Percentiles rank a stretch among this genome's conserved stretches.
These are phyloP conservation scores for Colletotrichum cuscutae DNA, from an alignment of 2,329 filamentous ascomycete genomes.

Conservation along the genomic window DNA sequence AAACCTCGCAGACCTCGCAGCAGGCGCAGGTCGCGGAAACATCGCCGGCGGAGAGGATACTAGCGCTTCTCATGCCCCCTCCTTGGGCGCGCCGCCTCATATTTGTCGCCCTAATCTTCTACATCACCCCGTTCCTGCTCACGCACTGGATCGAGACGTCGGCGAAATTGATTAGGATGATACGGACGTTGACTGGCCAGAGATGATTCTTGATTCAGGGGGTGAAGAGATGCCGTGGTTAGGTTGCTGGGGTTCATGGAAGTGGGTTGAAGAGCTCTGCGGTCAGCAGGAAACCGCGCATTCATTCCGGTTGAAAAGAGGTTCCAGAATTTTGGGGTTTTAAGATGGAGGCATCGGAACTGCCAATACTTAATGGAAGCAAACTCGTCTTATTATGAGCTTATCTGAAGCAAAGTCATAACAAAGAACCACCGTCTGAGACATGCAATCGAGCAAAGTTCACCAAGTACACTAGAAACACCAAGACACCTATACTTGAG, in stretches of 20 bases:
- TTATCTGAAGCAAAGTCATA: too few relatives aligned
- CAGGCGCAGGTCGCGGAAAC: background rate
- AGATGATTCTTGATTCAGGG: background rate
- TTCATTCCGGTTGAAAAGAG: too few relatives aligned
- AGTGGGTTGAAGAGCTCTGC: too few relatives aligned
- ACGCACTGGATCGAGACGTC: constrained; percentile 8
- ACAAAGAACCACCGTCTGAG: too few relatives aligned
- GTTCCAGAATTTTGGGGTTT: rapidly evolving
- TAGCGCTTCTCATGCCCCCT: background rate
- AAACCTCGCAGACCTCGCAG: background rate
- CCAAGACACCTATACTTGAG: too few relatives aligned
- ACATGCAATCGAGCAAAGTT: too few relatives aligned
- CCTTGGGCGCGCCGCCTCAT: background rate
- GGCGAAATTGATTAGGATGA: background rate
- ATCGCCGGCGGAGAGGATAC: background rate
- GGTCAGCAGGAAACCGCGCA: too few relatives aligned
- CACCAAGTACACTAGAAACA: too few relatives aligned
- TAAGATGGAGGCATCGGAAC: too few relatives aligned
- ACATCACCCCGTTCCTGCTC: background rate
- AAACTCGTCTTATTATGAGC: too few relatives aligned
- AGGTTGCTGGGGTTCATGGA: background rate
- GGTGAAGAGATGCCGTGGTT: background rate
- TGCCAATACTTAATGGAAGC: too few relatives aligned
- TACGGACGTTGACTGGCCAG: background rate
- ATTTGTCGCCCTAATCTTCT: background rate